Percentiles rank a stretch among this genome's conserved stretches.
Conservation (phyloP, 495 filamentous ascomycete genomes). For the Aspergillus hancockii region DNA sequence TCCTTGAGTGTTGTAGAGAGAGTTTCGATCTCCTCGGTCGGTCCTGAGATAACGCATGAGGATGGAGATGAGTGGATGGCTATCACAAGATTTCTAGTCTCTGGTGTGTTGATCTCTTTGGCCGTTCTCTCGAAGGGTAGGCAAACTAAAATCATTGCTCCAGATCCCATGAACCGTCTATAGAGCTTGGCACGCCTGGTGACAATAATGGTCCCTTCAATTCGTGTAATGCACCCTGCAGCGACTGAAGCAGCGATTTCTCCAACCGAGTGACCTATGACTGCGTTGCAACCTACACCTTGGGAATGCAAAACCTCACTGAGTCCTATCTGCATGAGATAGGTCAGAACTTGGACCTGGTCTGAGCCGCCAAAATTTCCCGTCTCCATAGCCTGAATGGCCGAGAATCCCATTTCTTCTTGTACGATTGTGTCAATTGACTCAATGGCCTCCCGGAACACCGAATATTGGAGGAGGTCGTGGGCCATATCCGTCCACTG, state of each 20-base stretch:
- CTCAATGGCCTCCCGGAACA: constrained; percentile 26
- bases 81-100: constrained; percentile 27
- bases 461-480: constrained; percentile 26
- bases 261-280: constrained; percentile 41
- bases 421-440: constrained; percentile 24
- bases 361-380: constrained; percentile 31
- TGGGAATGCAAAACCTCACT: constrained; percentile 22
- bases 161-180: constrained; percentile 41
- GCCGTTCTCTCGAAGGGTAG: constrained; percentile 43
- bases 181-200: constrained; percentile 36
- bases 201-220: constrained; percentile 33
- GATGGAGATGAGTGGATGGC: constrained; percentile 47
- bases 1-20: constrained; percentile 16
- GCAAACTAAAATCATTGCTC: constrained; percentile 53
- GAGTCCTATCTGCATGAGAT: constrained; percentile 35
- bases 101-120: constrained; percentile 17
- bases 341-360: constrained; percentile 34
- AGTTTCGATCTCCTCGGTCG: constrained; percentile 20
- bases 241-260: constrained; percentile 33
- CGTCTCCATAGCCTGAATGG: constrained; percentile 26
- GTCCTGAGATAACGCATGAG: constrained; percentile 40
- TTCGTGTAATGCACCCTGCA: constrained; percentile 29
- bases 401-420: constrained; percentile 32
- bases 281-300: constrained; percentile 26
- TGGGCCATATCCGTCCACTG: constrained; percentile 43